Percentiles rank a stretch among this genome's conserved stretches.
Evolutionary conservation across 2,329 filamentous ascomycete genomes (phyloP).

Genomic region (Stachybotrys chlorohalonatus): DNA sequence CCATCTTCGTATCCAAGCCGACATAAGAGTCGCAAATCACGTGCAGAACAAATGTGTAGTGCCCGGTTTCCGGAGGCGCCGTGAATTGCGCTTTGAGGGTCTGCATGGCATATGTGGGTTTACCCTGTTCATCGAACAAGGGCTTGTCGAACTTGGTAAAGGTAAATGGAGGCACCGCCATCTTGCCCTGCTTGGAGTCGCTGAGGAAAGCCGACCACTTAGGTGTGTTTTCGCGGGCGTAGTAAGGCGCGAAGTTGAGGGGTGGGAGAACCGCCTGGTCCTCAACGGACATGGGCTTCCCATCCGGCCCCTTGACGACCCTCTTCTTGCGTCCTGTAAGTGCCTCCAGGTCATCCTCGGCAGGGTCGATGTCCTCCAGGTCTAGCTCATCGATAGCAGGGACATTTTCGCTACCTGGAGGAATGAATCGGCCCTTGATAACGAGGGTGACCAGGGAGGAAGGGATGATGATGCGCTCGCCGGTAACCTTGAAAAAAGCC

Average conservation of each 20-base stretch:
- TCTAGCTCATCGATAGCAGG: constrained; percentile 70
- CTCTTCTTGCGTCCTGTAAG: constrained; percentile 70
- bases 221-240: constrained; percentile 79
- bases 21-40: constrained; percentile 91
- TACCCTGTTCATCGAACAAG: constrained; percentile 68
- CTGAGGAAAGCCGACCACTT: constrained; percentile 92
- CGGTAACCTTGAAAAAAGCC: constrained; percentile 97
- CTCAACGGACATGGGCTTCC: constrained; percentile 46
- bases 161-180: constrained; percentile 93
- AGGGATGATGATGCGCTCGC: constrained; percentile 86
- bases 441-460: constrained; percentile 89
- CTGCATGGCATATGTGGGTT: constrained; percentile 89
- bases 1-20: constrained; percentile 85
- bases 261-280: constrained; percentile 66
- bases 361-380: constrained; percentile 83
- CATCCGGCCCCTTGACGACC: constrained; percentile 51
- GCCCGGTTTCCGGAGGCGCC: constrained; percentile 81
- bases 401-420: constrained; percentile 68
- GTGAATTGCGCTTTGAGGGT: constrained; percentile 97
- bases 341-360: constrained; percentile 84
- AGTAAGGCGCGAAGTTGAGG: constrained; percentile 84
- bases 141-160: constrained; percentile 89
- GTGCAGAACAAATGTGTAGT: constrained; percentile 93
- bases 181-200: constrained; percentile 88
- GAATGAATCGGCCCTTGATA: constrained; percentile 88